phyloP scores from a whole-genome alignment of 2,329 filamentous ascomycete genomes.

The Xylaria hypoxylon region DNA sequence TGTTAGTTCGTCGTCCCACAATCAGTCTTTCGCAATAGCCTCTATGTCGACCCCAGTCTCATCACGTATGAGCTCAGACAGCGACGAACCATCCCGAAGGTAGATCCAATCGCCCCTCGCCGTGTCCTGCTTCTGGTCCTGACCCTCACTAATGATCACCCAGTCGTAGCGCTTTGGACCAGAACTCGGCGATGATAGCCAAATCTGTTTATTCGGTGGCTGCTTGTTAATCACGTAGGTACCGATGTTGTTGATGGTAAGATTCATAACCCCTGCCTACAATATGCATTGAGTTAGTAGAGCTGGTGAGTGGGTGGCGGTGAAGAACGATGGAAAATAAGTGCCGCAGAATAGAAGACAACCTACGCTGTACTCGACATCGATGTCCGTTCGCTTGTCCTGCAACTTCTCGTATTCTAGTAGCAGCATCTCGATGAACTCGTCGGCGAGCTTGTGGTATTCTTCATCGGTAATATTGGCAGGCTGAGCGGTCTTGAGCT shows the following conservation, averaged over 20 bases:
- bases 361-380: conserved; percentile 89
- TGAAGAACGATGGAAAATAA: neutral
- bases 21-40: neutral
- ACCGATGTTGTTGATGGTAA: conserved; percentile 75
- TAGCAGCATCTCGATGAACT: conserved; percentile 73
- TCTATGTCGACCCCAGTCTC: conserved; percentile 76
- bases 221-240: conserved; percentile 99
- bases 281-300: conserved; percentile 21
- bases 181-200: conserved; percentile 90
- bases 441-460: conserved; percentile 83
- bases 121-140: conserved; percentile 83
- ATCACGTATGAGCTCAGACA: conserved; percentile 77
- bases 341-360: neutral
- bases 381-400: conserved; percentile 79
- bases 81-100: conserved; percentile 79
- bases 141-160: conserved; percentile 77
- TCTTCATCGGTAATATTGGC: conserved; percentile 75
- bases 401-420: conserved; percentile 76
- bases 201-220: conserved; percentile 96
- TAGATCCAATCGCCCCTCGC: conserved; percentile 87
- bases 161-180: conserved; percentile 97
- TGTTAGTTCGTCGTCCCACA: neutral
- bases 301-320: conserved; percentile 6
- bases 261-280: conserved; percentile 86
- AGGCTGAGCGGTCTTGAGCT: conserved; percentile 54